Percentiles rank a stretch among this genome's conserved stretches.
Evolutionary conservation across 2,329 filamentous ascomycete genomes (phyloP).

Genomic region (Penicillium carneum): DNA sequence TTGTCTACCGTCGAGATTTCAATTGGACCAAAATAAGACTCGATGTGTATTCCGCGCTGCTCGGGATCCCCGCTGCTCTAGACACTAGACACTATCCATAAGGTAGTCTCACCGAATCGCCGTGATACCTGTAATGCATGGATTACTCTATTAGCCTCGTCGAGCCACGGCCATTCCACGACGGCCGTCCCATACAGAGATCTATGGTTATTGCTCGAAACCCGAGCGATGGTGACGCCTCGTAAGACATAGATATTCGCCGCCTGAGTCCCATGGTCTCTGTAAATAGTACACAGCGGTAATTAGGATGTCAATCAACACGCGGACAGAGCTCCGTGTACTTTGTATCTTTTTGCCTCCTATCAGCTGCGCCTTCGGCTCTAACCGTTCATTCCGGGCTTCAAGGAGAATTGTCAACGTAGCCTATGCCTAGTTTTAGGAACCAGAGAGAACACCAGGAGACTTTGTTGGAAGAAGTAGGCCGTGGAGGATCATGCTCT

Average conservation of each 20-base stretch:
- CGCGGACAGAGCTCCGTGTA: slow-evolving; percentile 20
- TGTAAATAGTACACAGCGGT: slow-evolving; percentile 29
- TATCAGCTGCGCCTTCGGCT: slow-evolving; percentile 25
- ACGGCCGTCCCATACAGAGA: slow-evolving; percentile 27
- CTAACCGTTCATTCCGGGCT: slow-evolving; percentile 29
- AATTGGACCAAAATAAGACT: slow-evolving; percentile 28
- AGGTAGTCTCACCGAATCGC: slow-evolving; percentile 24
- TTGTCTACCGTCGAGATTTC: slow-evolving; percentile 24
- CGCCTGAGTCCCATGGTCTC: slow-evolving; percentile 22
- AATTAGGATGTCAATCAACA: slow-evolving; percentile 14
- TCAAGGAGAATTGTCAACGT: slow-evolving; percentile 6
- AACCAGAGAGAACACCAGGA: slow-evolving; percentile 8
- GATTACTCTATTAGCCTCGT: slow-evolving; percentile 19
- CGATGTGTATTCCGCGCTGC: slow-evolving; percentile 14
- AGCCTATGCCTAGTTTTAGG: slow-evolving; percentile 2
- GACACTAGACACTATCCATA: slow-evolving; percentile 9
- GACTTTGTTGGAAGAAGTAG: slow-evolving; percentile 17
- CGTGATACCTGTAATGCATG: slow-evolving; percentile 33
- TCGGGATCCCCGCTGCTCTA: slow-evolving; percentile 1
- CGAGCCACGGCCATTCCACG: slow-evolving; percentile 30
- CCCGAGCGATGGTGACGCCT: slow-evolving; percentile 2
- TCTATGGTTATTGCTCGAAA: slow-evolving; percentile 27
- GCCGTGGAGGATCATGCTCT: slow-evolving; percentile 13
- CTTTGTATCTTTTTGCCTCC: slow-evolving; percentile 18
- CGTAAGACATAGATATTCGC: slow-evolving; percentile 27